A percentile compares a stretch with the other conserved stretches of the same genome.
Evolutionary conservation across 495 filamentous ascomycete species (phyloP).

Genomic region (Copromyces sp.): DNA sequence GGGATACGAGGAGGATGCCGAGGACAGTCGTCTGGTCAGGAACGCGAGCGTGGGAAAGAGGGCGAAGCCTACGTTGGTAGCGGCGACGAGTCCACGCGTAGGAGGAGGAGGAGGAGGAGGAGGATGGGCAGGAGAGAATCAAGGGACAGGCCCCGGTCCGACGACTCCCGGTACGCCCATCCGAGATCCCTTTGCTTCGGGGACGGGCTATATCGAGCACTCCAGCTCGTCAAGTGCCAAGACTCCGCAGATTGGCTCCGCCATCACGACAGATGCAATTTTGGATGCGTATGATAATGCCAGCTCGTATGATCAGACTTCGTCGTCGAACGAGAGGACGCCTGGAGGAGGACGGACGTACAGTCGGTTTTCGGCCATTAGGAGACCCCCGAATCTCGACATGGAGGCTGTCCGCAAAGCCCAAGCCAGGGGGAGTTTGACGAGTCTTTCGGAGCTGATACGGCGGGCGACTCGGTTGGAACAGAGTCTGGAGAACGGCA

Average conservation of each 20-base stretch:
- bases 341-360: conserved; percentile 16
- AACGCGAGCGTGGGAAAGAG: conserved; percentile 69
- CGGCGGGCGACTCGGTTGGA: conserved; percentile 78
- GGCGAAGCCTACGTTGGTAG: conserved; percentile 61
- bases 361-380: conserved; percentile 40
- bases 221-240: conserved; percentile 31
- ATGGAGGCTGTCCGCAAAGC: conserved; percentile 70
- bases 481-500: conserved; percentile 76
- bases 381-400: conserved; percentile 65
- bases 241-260: conserved; percentile 12
- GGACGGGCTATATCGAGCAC: conserved; percentile 34
- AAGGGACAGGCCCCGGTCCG: conserved; percentile 17
- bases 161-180: conserved; percentile 26
- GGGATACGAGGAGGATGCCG: conserved; percentile 41
- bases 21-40: conserved; percentile 57
- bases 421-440: conserved; percentile 75
- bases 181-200: conserved; percentile 11
- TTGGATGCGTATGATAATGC: conserved; percentile 26
- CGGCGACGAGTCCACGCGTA: conserved; percentile 28
- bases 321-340: not conserved
- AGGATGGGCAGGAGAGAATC: conserved; percentile 11
- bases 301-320: not conserved
- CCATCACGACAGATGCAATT: conserved; percentile 30
- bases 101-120: conserved; percentile 21
- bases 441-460: conserved; percentile 86